Evolutionary conservation across 164 flowering plant genomes (phyloP).

Genomic region (Malania oleifera): DNA sequence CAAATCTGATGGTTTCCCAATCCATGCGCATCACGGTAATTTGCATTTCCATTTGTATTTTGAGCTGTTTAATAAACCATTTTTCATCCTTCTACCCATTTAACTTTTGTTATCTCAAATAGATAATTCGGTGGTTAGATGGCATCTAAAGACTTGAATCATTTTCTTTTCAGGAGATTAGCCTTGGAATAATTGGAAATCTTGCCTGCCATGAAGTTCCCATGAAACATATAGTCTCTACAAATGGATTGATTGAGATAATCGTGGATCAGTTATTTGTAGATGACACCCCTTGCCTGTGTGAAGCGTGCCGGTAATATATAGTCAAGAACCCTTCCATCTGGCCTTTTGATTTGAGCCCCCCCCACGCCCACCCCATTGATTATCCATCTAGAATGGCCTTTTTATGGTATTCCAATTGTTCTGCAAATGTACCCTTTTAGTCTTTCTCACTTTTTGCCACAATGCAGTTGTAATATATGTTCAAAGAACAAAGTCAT

Average conservation of each 20-base stretch:
- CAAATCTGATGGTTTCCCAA: conserved; percentile 49
- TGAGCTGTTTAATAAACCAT: too few relatives aligned
- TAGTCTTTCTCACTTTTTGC: too few relatives aligned
- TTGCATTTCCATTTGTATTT: background rate
- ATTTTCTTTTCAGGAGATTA: conserved; percentile 58
- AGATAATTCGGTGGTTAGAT: background rate
- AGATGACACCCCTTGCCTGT: conserved; percentile 74
- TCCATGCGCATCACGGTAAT: conserved; percentile 65
- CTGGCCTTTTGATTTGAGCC: background rate
- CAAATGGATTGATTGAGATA: conserved; percentile 43
- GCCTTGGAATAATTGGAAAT: conserved; percentile 86
- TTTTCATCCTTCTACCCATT: too few relatives aligned
- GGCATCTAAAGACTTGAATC: background rate
- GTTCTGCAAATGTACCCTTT: too few relatives aligned
- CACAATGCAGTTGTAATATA: too few relatives aligned
- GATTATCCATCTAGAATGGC: too few relatives aligned
- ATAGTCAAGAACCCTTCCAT: background rate
- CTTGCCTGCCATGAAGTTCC: conserved; percentile 84
- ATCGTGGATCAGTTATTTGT: conserved; percentile 67
- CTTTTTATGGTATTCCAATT: too few relatives aligned
- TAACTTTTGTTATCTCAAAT: background rate
- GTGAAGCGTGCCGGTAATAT: conserved; percentile 70
- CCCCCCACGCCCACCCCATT: too few relatives aligned
- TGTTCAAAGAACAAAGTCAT: too few relatives aligned
- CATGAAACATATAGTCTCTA: conserved; percentile 42